These are phyloP conservation scores for Amesomyces nigricolor DNA, from an alignment of 2,329 filamentous ascomycete genomes.

Conservation along the genomic window DNA sequence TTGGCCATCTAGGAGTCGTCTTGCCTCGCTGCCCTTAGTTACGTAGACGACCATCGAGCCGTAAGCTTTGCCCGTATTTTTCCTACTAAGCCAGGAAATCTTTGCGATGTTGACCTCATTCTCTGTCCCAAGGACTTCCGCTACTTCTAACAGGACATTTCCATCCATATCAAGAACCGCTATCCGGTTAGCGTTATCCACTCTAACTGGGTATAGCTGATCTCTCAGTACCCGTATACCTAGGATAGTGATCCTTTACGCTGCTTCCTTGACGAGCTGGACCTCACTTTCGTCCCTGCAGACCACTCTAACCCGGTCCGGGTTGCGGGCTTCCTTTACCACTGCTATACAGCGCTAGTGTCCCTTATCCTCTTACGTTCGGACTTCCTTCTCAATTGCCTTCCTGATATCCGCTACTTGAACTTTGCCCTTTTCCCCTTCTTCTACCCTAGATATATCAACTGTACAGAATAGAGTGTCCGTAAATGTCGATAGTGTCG, in stretches of 20 bases:
- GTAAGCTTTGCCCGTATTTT: not conserved
- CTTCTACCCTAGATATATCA: not conserved
- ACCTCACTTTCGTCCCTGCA: no score
- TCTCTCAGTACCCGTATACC: no score
- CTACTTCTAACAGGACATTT: no score
- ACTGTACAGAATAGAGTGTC: not conserved
- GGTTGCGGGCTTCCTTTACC: not conserved
- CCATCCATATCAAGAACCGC: no score
- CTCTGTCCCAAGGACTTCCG: no score
- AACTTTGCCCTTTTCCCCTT: not conserved
- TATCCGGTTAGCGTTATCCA: no score
- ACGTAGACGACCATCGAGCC: slow-evolving; percentile 6
- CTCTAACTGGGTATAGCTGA: no score
- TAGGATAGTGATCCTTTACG: no score
- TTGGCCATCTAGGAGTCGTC: not conserved
- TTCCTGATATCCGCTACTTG: not conserved
- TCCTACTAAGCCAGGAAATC: no score
- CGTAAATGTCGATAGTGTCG: no score
- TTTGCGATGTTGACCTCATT: no score
- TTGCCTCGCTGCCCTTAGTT: slow-evolving; percentile 2
- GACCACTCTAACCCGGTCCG: slow-evolving; percentile 1
- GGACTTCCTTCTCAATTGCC: not conserved
- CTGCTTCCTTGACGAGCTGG: no score
- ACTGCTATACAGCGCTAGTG: slow-evolving; percentile 5
- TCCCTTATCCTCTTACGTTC: not conserved